Evolutionary conservation across 805 yeast species (phyloP).

Genomic region (Saccharomycopsis sp.): DNA sequence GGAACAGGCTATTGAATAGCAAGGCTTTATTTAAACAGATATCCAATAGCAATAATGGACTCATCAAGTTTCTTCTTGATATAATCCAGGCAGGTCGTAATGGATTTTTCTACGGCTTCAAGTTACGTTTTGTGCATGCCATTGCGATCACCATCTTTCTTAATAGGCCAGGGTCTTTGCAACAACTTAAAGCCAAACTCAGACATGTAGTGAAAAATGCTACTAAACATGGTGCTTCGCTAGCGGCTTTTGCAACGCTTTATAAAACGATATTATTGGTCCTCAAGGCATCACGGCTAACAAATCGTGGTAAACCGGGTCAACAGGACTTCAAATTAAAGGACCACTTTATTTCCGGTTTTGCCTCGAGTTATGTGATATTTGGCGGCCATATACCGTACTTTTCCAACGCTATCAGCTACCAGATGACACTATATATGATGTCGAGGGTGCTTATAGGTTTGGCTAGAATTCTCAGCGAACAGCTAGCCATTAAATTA

Average conservation of each 20-base stretch:
- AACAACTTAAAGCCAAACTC: conserved; percentile 3
- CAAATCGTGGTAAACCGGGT: background rate
- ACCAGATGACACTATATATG: conserved; percentile 16
- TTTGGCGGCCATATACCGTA: conserved; percentile 12
- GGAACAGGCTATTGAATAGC: background rate
- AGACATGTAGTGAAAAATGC: conserved; percentile 3
- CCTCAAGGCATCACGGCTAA: background rate
- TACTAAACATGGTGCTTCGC: conserved; percentile 16
- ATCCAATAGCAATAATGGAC: background rate
- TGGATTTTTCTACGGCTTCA: conserved; percentile 17
- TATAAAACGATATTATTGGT: conserved; percentile 5
- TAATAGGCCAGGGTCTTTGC: background rate
- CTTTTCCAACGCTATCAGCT: conserved; percentile 11
- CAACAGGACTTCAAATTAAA: background rate
- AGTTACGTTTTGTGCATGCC: conserved; percentile 17
- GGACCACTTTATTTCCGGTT: conserved; percentile 9
- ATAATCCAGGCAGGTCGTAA: conserved; percentile 5
- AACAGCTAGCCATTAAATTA: conserved; percentile 3
- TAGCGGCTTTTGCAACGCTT: conserved; percentile 10
- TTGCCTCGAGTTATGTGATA: conserved; percentile 11
- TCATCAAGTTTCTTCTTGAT: background rate
- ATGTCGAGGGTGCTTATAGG: conserved; percentile 16
- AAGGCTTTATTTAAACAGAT: background rate
- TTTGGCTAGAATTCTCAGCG: conserved; percentile 9
- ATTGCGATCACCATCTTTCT: conserved; percentile 10